Percentiles rank a stretch among this genome's conserved stretches.
Evolutionary conservation across 805 yeast genomes (phyloP).

Genomic region (Candida krabiensis): DNA sequence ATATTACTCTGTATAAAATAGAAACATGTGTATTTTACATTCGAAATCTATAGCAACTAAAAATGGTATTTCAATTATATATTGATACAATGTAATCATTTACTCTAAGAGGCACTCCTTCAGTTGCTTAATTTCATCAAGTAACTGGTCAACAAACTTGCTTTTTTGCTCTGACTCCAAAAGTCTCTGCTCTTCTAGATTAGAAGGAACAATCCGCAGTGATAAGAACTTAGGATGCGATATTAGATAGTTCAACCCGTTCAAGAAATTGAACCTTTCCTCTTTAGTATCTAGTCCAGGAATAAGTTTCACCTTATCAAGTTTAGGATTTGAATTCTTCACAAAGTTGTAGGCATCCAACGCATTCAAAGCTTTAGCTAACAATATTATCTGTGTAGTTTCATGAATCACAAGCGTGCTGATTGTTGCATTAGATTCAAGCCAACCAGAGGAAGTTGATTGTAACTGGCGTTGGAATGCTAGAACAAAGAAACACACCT

Average conservation of each 20-base stretch:
- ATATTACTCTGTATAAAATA: too few relatives aligned
- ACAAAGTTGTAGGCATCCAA: constrained; percentile 54
- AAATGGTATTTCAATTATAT: too few relatives aligned
- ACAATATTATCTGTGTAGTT: constrained; percentile 64
- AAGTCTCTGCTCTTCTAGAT: constrained; percentile 61
- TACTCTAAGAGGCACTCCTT: constrained; percentile 41
- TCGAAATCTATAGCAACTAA: too few relatives aligned
- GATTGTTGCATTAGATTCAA: constrained; percentile 46
- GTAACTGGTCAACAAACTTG: constrained; percentile 45
- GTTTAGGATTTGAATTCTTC: constrained; percentile 14
- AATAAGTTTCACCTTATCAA: constrained; percentile 30
- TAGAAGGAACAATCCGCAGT: constrained; percentile 63
- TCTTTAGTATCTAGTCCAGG: constrained; percentile 64
- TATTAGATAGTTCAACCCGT: constrained; percentile 66
- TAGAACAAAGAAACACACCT: constrained; percentile 59
- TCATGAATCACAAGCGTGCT: constrained; percentile 55
- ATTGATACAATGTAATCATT: too few relatives aligned
- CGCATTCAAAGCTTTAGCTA: constrained; percentile 56
- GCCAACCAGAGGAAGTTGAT: constrained; percentile 67
- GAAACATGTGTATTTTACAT: too few relatives aligned
- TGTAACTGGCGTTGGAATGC: constrained; percentile 67
- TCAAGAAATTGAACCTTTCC: constrained; percentile 59
- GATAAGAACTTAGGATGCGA: constrained; percentile 85
- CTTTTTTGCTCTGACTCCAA: constrained; percentile 47
- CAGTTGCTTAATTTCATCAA: constrained; percentile 52